These are phyloP conservation scores for Phytopythium boreale DNA, from an alignment of 352 stramenopile species.

Conservation along the genomic window DNA sequence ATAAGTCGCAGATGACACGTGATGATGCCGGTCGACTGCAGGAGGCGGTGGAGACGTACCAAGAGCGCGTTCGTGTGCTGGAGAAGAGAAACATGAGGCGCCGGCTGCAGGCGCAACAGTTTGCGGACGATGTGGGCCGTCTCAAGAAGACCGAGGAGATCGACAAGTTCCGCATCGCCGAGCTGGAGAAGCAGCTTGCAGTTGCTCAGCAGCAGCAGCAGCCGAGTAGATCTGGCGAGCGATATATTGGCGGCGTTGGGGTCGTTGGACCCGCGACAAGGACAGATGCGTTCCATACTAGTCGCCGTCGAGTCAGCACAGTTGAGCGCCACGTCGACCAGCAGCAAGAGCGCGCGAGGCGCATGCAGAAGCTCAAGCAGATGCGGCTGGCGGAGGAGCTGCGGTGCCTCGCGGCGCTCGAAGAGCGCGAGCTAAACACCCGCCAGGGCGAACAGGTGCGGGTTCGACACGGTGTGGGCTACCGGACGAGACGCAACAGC, in stretches of 20 bases:
- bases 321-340: not conserved
- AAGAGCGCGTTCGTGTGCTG: slow-evolving; percentile 1
- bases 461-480: not conserved
- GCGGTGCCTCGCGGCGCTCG: slow-evolving; percentile 6
- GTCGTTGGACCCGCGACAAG: not conserved
- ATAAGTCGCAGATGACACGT: not conserved
- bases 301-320: not conserved
- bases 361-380: slow-evolving; percentile 4
- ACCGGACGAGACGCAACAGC: not conserved
- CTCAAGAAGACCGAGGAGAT: slow-evolving; percentile 6
- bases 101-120: not conserved
- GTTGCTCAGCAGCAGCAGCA: not conserved
- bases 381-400: slow-evolving; percentile 8
- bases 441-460: not conserved
- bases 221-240: not conserved
- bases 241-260: not conserved
- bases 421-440: slow-evolving; percentile 5
- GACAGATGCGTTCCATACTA: not conserved
- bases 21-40: not conserved
- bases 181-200: slow-evolving; percentile 6
- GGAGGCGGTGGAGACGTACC: not conserved
- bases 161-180: slow-evolving; percentile 3
- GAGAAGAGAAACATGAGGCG: slow-evolving; percentile 1
- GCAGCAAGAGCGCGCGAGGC: not conserved
- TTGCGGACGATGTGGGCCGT: not conserved